Evolutionary conservation across 441 rosid species (phyloP).

Genomic region (Syzygium malaccense): DNA sequence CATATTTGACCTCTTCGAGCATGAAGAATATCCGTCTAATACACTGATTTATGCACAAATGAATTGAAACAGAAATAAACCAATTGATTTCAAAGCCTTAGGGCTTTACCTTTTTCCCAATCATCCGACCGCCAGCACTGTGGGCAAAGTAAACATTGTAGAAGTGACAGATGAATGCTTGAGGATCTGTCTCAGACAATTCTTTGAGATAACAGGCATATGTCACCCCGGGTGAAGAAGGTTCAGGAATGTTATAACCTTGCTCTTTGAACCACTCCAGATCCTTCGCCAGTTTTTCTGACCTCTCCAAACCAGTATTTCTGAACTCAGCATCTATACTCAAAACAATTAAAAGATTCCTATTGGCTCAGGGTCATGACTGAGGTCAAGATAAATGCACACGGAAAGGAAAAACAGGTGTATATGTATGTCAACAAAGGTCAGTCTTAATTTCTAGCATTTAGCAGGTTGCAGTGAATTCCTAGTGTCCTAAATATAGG

Average conservation of each 20-base stretch:
- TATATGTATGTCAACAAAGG: not conserved
- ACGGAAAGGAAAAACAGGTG: not conserved
- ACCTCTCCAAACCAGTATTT: constrained; percentile 83
- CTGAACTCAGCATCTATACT: constrained; percentile 71
- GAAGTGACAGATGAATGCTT: constrained; percentile 91
- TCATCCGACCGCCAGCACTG: constrained; percentile 95
- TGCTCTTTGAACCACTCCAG: constrained; percentile 84
- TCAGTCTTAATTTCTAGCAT: not conserved
- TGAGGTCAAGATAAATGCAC: not conserved
- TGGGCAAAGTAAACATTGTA: constrained; percentile 95
- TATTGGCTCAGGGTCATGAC: not conserved
- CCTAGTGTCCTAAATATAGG: not conserved
- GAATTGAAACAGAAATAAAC: not conserved
- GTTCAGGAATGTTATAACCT: constrained; percentile 76
- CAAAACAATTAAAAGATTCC: not conserved
- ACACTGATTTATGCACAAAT: not conserved
- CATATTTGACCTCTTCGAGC: not conserved
- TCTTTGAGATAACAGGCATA: constrained; percentile 61
- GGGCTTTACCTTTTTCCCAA: constrained; percentile 69
- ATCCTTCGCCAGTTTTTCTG: constrained; percentile 55
- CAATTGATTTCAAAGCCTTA: not conserved
- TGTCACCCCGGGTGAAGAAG: constrained; percentile 59
- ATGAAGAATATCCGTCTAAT: not conserved
- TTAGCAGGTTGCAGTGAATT: not conserved
- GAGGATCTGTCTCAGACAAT: constrained; percentile 81